Conservation (phyloP, 2,329 filamentous ascomycete species). For the Elsinoe australis region DNA sequence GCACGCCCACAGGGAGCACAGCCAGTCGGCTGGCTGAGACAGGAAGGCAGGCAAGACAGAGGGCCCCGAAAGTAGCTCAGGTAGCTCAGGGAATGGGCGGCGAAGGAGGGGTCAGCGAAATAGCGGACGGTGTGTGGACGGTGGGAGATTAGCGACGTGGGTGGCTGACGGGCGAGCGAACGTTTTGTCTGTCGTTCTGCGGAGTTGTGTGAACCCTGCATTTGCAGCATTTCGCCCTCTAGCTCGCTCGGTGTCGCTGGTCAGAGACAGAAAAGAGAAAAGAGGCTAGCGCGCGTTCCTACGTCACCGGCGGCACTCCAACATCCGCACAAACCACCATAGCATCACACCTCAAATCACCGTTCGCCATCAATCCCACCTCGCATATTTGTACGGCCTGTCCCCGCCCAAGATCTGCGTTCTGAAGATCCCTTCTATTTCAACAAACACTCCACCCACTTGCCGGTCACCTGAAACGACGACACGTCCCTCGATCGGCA, state of each 20-base stretch:
- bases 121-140: neutral
- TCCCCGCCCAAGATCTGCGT: constrained; percentile 16
- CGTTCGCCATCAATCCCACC: constrained; percentile 32
- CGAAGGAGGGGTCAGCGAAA: neutral
- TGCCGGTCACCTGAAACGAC: constrained; percentile 18
- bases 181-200: no score
- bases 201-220: no score
- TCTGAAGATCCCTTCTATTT: constrained; percentile 17
- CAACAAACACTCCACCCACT: constrained; percentile 15
- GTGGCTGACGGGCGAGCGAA: constrained; percentile 17
- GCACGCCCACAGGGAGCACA: neutral
- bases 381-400: constrained; percentile 15
- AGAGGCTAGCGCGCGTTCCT: neutral
- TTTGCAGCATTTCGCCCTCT: neutral
- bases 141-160: constrained; percentile 15
- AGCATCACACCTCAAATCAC: constrained; percentile 43
- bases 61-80: no score
- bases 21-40: constrained; percentile 11
- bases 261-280: neutral
- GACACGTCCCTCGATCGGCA: constrained; percentile 9
- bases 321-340: constrained; percentile 37
- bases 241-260: neutral
- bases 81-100: neutral
- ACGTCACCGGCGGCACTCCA: constrained; percentile 35
- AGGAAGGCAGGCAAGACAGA: no score